Percentiles rank a stretch among this genome's conserved stretches.
Evolutionary conservation across 257 asterid species (phyloP).

Genomic region (Prunella vulgaris): DNA sequence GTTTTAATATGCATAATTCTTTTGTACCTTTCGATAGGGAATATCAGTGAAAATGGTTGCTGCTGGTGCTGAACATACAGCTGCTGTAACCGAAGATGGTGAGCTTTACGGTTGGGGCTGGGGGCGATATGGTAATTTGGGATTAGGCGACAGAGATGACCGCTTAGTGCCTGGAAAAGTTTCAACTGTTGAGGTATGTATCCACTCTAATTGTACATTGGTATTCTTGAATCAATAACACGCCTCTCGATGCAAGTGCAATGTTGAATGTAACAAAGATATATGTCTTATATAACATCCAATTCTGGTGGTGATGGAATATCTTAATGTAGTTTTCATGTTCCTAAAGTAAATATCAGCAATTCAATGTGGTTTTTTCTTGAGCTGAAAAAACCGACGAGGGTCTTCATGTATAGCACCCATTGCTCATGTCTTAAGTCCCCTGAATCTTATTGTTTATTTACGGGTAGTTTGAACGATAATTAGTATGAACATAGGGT

Average conservation of each 20-base stretch:
- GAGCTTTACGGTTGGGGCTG: conserved; percentile 99
- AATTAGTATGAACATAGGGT: too few species aligned
- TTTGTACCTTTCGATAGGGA: conserved; percentile 44
- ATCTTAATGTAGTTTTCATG: too few species aligned
- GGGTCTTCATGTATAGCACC: neutral
- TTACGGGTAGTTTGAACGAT: too few species aligned
- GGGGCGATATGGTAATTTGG: conserved; percentile 98
- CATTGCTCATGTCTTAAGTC: neutral
- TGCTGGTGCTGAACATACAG: conserved; percentile 99
- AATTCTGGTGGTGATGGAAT: too few species aligned
- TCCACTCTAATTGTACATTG: neutral
- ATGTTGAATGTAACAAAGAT: too few species aligned
- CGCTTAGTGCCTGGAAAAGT: conserved; percentile 82
- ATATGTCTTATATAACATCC: too few species aligned
- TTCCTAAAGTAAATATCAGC: neutral
- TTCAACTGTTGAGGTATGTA: conserved; percentile 55
- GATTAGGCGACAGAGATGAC: conserved; percentile 90
- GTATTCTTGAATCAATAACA: neutral
- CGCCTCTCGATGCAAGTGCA: too few species aligned
- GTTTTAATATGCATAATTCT: neutral
- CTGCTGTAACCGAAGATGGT: conserved; percentile 97
- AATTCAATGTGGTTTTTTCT: neutral
- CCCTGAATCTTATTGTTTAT: neutral
- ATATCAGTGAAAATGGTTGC: conserved; percentile 88
- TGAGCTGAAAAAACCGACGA: neutral